These are phyloP conservation scores for Anacardium occidentale DNA, from an alignment of 345 rosid species.

Conservation along the genomic window DNA sequence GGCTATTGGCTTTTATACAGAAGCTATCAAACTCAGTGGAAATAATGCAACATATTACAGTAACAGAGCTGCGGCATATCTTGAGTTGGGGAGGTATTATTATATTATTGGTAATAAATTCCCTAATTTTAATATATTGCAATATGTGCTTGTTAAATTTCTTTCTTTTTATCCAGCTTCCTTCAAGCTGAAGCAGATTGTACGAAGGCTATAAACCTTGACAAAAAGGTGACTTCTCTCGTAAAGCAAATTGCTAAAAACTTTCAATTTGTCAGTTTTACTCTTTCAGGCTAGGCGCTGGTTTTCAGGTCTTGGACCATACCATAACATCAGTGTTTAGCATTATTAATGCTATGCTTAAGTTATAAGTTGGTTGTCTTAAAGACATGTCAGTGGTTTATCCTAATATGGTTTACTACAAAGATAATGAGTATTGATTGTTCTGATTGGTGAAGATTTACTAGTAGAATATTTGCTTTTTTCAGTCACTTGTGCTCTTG, in stretches of 20 bases:
- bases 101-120: conserved; percentile 9
- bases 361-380: no score
- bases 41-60: conserved; percentile 87
- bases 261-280: background rate
- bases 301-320: background rate
- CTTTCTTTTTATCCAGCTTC: conserved; percentile 48
- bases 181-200: conserved; percentile 90
- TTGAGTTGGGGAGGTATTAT: conserved; percentile 67
- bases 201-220: conserved; percentile 74
- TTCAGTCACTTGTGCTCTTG: background rate
- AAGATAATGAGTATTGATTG: background rate
- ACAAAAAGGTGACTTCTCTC: conserved; percentile 71
- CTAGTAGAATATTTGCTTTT: background rate
- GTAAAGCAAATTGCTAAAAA: background rate
- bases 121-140: background rate
- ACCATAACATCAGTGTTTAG: background rate
- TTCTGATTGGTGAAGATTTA: background rate
- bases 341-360: background rate
- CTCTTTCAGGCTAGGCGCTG: background rate
- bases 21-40: conserved; percentile 78
- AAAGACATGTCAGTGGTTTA: background rate
- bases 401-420: background rate
- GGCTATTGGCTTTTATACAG: conserved; percentile 75
- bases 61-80: conserved; percentile 98
- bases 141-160: conserved; percentile 14